Evolutionary conservation across 495 filamentous ascomycete species (phyloP), one percentile per base, ranked within the genome.

Genomic region (Penicillium ucsense): DNA sequence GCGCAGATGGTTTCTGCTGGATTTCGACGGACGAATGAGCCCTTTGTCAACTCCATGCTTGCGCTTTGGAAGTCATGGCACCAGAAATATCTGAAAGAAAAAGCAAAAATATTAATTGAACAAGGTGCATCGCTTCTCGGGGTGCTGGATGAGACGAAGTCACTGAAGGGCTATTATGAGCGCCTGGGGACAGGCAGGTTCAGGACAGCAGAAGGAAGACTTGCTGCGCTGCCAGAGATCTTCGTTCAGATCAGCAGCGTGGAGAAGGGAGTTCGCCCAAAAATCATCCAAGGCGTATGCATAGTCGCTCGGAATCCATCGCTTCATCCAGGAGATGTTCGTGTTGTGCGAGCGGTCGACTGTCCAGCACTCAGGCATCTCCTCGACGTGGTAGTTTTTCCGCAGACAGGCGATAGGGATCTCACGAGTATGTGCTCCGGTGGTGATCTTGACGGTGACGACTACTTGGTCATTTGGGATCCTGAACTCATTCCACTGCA

Each of bases 391-490:
- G 83, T 97, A 20, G 89, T 95, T 4, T 80, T 99, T 36, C 89
- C 92, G 1, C 78, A 84, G 36, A 83, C 73, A 0, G 92, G 92
- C 0, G 90, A 97, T 62, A 74, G 84, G 35, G 88, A 90, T 52
- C 64, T 99, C 29, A 77, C 89, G 6, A 86, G 83, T 50, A 97
- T 97, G 92, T 92, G 89, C 52, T 94, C 92, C 5, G 92, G 92
- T 3, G 94, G 92, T 4, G 92, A 99, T 61, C 71, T 99, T 3
- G 92, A 99, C 64, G 92, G 92, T 0, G 92, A 99, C 54, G 94
- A 97, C 59, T 99, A 85, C 58, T 76, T 95, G 28, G 84, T 97
- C 12, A 86, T 96, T 34, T 99, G 92, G 92, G 89, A 99, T 54
- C 56, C 72, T 33, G 77, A 83, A 38, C 71, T 99, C 4, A 62